A percentile compares a stretch with the other conserved stretches of the same genome.
Evolutionary conservation across 1,284 basidiomycete species (phyloP).

Genomic region (Papiliotrema fonsecae): DNA sequence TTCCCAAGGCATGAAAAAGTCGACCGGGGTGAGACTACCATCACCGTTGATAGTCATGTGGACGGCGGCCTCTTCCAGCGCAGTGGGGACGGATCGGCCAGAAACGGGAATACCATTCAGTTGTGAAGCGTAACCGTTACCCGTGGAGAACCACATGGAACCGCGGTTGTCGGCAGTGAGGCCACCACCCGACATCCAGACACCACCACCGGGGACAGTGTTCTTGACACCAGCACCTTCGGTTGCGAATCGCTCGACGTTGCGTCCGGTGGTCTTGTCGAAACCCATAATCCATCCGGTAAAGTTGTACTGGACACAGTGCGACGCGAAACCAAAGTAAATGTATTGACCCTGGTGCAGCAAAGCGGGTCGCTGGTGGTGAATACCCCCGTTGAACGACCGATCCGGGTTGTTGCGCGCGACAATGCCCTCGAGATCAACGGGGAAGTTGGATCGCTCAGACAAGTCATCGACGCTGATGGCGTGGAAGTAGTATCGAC

Average conservation of each 20-base stretch:
- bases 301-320: conserved; percentile 14
- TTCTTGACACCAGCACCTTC: conserved; percentile 10
- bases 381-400: conserved; percentile 12
- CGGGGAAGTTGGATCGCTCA: conserved; percentile 10
- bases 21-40: conserved; percentile 10
- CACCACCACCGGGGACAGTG: conserved; percentile 9
- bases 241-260: conserved; percentile 10
- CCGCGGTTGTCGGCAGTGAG: conserved; percentile 7
- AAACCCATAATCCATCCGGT: conserved; percentile 15
- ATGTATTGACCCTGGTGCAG: conserved; percentile 11
- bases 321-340: conserved; percentile 12
- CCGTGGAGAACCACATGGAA: conserved; percentile 11
- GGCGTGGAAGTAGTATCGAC: conserved; percentile 12
- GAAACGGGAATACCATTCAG: conserved; percentile 12
- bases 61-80: conserved; percentile 12
- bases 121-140: conserved; percentile 13
- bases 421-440: conserved; percentile 9
- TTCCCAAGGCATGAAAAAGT: conserved; percentile 17
- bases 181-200: conserved; percentile 14
- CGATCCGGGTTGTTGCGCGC: conserved; percentile 12
- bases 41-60: conserved; percentile 13
- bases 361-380: conserved; percentile 12
- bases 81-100: conserved; percentile 9
- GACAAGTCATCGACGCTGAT: conserved; percentile 13
- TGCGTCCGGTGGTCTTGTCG: conserved; percentile 9